Evolutionary conservation across 164 flowering plant genomes (phyloP).

Genomic region (Warburgia ugandensis): DNA sequence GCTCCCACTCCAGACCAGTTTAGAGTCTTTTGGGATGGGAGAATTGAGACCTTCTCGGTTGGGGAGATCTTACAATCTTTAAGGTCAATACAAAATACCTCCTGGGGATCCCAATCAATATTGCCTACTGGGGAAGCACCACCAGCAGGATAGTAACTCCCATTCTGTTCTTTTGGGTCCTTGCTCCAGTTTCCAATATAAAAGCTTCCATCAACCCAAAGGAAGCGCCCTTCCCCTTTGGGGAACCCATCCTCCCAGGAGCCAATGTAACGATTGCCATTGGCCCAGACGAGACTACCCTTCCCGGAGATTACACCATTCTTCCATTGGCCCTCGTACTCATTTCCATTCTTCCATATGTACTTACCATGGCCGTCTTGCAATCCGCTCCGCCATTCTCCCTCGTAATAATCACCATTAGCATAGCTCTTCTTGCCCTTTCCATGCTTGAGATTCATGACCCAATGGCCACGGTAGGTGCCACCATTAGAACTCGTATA

Average conservation of each 20-base stretch:
- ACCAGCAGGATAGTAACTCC: slow-evolving; percentile 55
- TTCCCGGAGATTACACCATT: slow-evolving; percentile 41
- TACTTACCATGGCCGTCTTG: slow-evolving; percentile 79
- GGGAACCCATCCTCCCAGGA: slow-evolving; percentile 66
- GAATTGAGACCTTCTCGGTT: slow-evolving; percentile 49
- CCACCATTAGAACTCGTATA: slow-evolving; percentile 53
- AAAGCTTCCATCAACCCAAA: slow-evolving; percentile 61
- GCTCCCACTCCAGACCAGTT: slow-evolving; percentile 21
- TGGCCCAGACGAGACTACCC: slow-evolving; percentile 50
- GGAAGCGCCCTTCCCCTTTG: slow-evolving; percentile 53
- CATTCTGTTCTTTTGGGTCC: slow-evolving; percentile 48
- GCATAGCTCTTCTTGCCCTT: slow-evolving; percentile 44
- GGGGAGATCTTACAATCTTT: slow-evolving; percentile 46
- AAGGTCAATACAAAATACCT: slow-evolving; percentile 40
- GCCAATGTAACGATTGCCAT: slow-evolving; percentile 62
- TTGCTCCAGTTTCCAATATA: slow-evolving; percentile 70
- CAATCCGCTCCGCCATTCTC: slow-evolving; percentile 71
- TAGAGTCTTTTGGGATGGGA: slow-evolving; percentile 68
- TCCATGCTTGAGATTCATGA: slow-evolving; percentile 69
- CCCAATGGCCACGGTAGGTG: slow-evolving; percentile 68
- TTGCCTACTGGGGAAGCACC: slow-evolving; percentile 16
- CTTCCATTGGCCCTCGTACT: slow-evolving; percentile 62
- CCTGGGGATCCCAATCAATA: slow-evolving; percentile 67
- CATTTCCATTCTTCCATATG: slow-evolving; percentile 55
- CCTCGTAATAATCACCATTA: slow-evolving; percentile 77